Conservation (phyloP, 2,329 filamentous ascomycete species). For the Phialophora expanda region DNA sequence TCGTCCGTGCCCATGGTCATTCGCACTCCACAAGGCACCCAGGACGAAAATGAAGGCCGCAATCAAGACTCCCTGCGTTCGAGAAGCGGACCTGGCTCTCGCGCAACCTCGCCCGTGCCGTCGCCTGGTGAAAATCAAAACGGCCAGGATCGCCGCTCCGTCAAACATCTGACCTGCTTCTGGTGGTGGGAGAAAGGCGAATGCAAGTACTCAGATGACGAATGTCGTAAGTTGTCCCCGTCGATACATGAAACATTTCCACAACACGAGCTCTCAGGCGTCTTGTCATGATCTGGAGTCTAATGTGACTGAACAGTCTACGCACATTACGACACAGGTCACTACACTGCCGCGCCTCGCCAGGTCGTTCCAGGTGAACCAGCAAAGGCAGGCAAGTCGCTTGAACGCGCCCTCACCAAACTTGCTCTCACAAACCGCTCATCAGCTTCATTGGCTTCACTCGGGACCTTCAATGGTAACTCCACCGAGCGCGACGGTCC, state of each 20-base stretch:
- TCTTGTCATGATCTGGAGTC: background rate
- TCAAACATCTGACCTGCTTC: slow-evolving; percentile 44
- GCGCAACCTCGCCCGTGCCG: slow-evolving; percentile 16
- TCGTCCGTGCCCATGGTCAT: slow-evolving; percentile 31
- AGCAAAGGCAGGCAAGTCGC: slow-evolving; percentile 38
- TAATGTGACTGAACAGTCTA: slow-evolving; percentile 32
- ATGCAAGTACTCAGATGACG: slow-evolving; percentile 40
- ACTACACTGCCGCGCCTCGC: slow-evolving; percentile 31
- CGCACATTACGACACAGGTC: slow-evolving; percentile 42
- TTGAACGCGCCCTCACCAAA: slow-evolving; percentile 34
- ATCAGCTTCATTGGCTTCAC: slow-evolving; percentile 23
- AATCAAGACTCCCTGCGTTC: slow-evolving; percentile 9
- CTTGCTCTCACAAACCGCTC: slow-evolving; percentile 28
- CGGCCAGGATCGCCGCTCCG: slow-evolving; percentile 30
- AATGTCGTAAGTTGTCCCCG: slow-evolving; percentile 33
- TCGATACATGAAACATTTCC: background rate
- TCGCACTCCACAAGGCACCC: slow-evolving; percentile 13
- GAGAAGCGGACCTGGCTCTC: slow-evolving; percentile 17
- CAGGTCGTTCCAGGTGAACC: slow-evolving; percentile 34
- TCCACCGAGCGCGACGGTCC: slow-evolving; percentile 2
- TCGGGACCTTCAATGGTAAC: background rate
- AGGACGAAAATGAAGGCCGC: background rate
- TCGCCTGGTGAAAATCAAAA: slow-evolving; percentile 4
- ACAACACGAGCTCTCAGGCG: background rate
- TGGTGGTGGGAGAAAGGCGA: slow-evolving; percentile 41